Conservation (phyloP, 1,284 basidiomycete genomes). For the Leucoagaricus sp. region DNA sequence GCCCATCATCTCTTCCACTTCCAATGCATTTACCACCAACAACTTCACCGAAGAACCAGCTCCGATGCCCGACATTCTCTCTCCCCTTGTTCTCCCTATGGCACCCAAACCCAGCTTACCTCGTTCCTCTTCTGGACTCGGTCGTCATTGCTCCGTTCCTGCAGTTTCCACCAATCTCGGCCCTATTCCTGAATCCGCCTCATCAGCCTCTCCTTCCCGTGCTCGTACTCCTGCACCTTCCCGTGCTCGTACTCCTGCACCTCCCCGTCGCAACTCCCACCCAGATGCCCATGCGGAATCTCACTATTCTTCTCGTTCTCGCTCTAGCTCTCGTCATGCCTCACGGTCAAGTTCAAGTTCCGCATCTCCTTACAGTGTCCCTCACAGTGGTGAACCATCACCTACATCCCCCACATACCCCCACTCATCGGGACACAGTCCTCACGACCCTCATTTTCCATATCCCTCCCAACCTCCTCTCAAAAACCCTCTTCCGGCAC, state of each 20-base stretch:
- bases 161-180: constrained; percentile 26
- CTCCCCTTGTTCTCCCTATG: constrained; percentile 46
- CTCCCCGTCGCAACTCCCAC: constrained; percentile 3
- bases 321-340: constrained; percentile 2
- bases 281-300: background rate
- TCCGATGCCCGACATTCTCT: constrained; percentile 42
- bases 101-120: constrained; percentile 32
- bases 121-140: constrained; percentile 24
- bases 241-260: constrained; percentile 5
- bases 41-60: constrained; percentile 56
- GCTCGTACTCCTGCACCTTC: constrained; percentile 9
- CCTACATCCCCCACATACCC: constrained; percentile 6
- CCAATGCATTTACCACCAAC: constrained; percentile 32
- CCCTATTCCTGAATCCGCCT: constrained; percentile 32
- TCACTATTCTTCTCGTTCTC: background rate
- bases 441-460: constrained; percentile 6
- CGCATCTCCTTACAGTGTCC: constrained; percentile 8
- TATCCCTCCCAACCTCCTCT: background rate
- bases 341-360: background rate
- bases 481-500: constrained; percentile 2
- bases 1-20: constrained; percentile 22
- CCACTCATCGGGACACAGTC: constrained; percentile 2
- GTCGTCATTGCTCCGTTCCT: constrained; percentile 34
- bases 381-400: constrained; percentile 6
- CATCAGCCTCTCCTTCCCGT: background rate